phyloP scores from a whole-genome alignment of 768 basidiomycete species.

The Russula virescens region DNA sequence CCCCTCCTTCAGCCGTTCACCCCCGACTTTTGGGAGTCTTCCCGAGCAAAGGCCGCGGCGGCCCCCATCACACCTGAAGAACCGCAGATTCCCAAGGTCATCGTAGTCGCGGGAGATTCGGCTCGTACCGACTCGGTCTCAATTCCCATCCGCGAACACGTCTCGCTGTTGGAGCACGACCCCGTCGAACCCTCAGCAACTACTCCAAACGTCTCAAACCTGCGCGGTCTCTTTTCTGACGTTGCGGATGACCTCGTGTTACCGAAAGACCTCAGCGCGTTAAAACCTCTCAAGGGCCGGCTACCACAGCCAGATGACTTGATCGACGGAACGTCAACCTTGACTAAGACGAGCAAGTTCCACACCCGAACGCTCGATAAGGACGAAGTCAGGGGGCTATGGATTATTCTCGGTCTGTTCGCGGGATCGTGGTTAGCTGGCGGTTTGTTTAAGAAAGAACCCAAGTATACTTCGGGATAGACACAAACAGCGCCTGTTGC shows the following conservation, averaged over 20 bases:
- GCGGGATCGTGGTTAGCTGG: constrained; percentile 46
- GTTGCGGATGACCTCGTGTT: constrained; percentile 37
- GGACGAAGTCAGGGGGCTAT: constrained; percentile 46
- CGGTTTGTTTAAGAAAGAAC: constrained; percentile 27
- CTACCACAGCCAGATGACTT: constrained; percentile 19
- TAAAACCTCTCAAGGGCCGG: neutral
- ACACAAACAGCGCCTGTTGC: too few species aligned
- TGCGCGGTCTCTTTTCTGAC: constrained; percentile 32
- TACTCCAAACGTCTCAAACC: constrained; percentile 8
- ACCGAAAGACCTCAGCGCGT: constrained; percentile 25
- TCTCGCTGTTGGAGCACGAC: constrained; percentile 21
- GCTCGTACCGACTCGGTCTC: constrained; percentile 46
- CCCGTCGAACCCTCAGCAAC: neutral
- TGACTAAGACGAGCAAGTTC: neutral
- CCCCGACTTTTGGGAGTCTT: constrained; percentile 55
- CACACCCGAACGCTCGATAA: constrained; percentile 34
- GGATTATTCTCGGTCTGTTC: constrained; percentile 43
- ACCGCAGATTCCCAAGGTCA: constrained; percentile 40
- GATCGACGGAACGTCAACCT: constrained; percentile 12
- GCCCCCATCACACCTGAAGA: constrained; percentile 26
- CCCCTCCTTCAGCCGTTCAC: constrained; percentile 44
- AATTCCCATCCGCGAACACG: constrained; percentile 27
- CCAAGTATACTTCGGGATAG: constrained; percentile 24
- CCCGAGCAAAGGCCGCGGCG: constrained; percentile 32
- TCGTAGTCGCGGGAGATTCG: constrained; percentile 43